A percentile compares a stretch with the other conserved stretches of the same genome.
phyloP scores from a whole-genome alignment of 345 rosid species.

The Gossypium sturtianum region DNA sequence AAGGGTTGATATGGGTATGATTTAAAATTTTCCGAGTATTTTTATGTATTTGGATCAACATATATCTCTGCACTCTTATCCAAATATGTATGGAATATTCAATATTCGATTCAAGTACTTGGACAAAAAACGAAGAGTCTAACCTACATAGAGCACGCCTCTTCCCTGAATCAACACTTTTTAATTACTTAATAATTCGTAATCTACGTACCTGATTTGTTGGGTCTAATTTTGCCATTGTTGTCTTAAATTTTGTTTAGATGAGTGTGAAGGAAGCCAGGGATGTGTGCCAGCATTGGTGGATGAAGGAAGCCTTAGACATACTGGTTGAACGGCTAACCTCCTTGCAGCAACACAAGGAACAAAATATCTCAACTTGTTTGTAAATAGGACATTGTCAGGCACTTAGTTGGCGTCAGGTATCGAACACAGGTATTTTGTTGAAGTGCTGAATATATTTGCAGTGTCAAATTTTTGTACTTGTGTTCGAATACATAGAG shows the following conservation, averaged over 20 bases:
- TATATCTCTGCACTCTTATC: too few relatives aligned
- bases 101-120: too few relatives aligned
- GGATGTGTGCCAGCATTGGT: slow-evolving; percentile 74
- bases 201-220: too few relatives aligned
- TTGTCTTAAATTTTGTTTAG: slow-evolving; percentile 22
- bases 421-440: background rate
- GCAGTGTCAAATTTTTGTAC: background rate
- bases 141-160: too few relatives aligned
- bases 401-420: background rate
- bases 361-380: background rate
- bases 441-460: background rate
- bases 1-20: background rate
- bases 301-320: slow-evolving; percentile 94
- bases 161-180: too few relatives aligned
- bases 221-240: background rate
- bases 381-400: background rate
- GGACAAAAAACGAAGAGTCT: too few relatives aligned
- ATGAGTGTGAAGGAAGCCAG: slow-evolving; percentile 63
- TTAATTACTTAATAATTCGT: too few relatives aligned
- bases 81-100: too few relatives aligned
- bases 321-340: slow-evolving; percentile 41
- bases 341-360: slow-evolving; percentile 19
- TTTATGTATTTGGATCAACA: too few relatives aligned
- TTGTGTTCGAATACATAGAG: background rate
- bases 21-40: too few relatives aligned